A percentile compares a stretch with the other conserved stretches of the same genome.
phyloP scores from a whole-genome alignment of 139 green algal genomes.

The Chlorella sp. region DNA sequence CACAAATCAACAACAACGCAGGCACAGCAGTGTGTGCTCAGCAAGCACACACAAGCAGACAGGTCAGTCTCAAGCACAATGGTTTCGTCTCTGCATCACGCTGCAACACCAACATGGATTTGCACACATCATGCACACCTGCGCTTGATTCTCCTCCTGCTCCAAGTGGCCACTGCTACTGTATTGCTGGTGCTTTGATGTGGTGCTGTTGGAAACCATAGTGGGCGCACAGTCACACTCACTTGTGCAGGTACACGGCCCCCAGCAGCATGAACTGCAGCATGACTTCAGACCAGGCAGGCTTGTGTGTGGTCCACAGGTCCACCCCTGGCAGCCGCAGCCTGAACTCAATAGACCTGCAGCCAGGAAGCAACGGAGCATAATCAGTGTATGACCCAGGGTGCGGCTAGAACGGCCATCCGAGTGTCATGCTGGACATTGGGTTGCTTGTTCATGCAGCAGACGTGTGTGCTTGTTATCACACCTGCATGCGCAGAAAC shows the following conservation, averaged over 20 bases:
- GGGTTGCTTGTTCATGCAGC: too few species aligned
- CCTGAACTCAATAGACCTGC: too few species aligned
- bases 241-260: constrained; percentile 47
- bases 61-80: too few species aligned
- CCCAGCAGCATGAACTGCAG: constrained; percentile 75
- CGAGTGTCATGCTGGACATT: too few species aligned
- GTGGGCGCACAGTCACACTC: background rate
- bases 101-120: background rate
- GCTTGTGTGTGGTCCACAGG: constrained; percentile 53
- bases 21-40: too few species aligned
- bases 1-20: too few species aligned
- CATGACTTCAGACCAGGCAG: constrained; percentile 41
- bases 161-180: too few species aligned
- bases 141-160: background rate
- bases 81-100: background rate
- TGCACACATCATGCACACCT: background rate
- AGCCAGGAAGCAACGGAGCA: too few species aligned
- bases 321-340: constrained; percentile 53
- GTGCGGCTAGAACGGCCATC: background rate
- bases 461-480: too few species aligned
- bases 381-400: background rate
- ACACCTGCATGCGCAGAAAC: too few species aligned
- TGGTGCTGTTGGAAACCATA: background rate
- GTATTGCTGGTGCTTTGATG: too few species aligned
- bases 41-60: too few species aligned